phyloP scores from a whole-genome alignment of 495 filamentous ascomycete genomes.

The Endocarpon pusillum region DNA sequence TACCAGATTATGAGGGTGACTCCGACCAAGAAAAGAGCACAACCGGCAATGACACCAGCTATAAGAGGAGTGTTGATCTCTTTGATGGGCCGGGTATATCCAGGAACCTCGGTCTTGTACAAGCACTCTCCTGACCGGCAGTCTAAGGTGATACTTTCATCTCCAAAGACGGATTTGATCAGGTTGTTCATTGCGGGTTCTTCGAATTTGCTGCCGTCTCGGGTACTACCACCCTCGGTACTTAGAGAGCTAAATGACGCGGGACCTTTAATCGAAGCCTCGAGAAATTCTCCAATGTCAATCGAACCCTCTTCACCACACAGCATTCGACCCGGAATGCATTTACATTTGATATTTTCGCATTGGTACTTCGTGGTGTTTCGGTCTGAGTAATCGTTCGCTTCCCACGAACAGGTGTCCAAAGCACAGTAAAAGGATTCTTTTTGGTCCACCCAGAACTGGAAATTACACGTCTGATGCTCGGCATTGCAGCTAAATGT shows the following conservation, averaged over 20 bases:
- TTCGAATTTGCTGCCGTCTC: slow-evolving; percentile 61
- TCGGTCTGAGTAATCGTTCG: slow-evolving; percentile 45
- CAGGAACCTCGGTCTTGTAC: slow-evolving; percentile 78
- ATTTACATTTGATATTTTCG: slow-evolving; percentile 67
- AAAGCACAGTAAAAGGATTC: slow-evolving; percentile 96
- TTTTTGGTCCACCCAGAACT: slow-evolving; percentile 87
- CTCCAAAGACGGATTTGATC: slow-evolving; percentile 77
- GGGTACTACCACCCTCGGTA: slow-evolving; percentile 35
- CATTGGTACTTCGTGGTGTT: slow-evolving; percentile 78
- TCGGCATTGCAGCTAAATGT: slow-evolving; percentile 82
- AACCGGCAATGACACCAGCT: slow-evolving; percentile 80
- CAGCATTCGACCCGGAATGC: slow-evolving; percentile 79
- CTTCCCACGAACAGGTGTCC: slow-evolving; percentile 57
- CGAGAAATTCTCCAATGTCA: slow-evolving; percentile 78
- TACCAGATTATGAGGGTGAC: slow-evolving; percentile 79
- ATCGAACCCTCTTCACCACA: slow-evolving; percentile 84
- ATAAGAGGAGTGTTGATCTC: slow-evolving; percentile 95
- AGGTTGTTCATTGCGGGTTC: slow-evolving; percentile 83
- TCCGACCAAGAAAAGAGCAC: slow-evolving; percentile 70
- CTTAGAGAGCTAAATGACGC: slow-evolving; percentile 63
- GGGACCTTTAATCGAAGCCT: slow-evolving; percentile 63
- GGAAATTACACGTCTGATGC: slow-evolving; percentile 66
- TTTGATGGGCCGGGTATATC: slow-evolving; percentile 75
- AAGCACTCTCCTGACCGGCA: slow-evolving; percentile 86
- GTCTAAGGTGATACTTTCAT: slow-evolving; percentile 65